Evolutionary conservation across 768 basidiomycete species (phyloP).

Genomic region (Cystofilobasidium bisporidii): DNA sequence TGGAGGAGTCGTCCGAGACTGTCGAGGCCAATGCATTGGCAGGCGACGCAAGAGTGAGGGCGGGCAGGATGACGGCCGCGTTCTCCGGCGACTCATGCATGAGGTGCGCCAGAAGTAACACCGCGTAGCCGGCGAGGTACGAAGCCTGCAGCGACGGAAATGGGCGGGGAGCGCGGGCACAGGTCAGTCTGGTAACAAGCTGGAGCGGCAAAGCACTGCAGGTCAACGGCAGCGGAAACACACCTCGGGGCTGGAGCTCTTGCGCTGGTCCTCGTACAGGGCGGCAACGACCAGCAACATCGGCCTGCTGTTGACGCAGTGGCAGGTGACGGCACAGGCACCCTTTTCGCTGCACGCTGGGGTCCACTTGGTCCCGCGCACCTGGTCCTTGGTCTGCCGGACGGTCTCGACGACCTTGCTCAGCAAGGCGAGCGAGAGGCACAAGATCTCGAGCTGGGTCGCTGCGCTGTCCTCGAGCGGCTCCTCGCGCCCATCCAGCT

Average conservation of each 20-base stretch:
- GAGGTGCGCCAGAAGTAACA: slow-evolving; percentile 21
- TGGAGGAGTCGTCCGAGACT: not conserved
- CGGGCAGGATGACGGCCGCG: slow-evolving; percentile 15
- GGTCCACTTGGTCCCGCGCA: not conserved
- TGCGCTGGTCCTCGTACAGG: slow-evolving; percentile 8
- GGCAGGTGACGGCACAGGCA: not conserved
- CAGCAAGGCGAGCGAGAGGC: slow-evolving; percentile 14
- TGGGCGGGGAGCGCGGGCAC: not conserved
- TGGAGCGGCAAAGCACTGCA: too few relatives aligned
- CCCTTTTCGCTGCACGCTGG: not conserved
- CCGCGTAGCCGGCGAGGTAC: slow-evolving; percentile 25
- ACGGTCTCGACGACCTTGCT: slow-evolving; percentile 19
- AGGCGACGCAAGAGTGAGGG: not conserved
- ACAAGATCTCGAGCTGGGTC: slow-evolving; percentile 16
- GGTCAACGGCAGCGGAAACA: not conserved
- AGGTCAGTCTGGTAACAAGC: not conserved
- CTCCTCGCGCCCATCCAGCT: not conserved
- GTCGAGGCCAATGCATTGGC: not conserved
- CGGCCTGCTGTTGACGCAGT: slow-evolving; percentile 8
- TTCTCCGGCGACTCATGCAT: slow-evolving; percentile 7
- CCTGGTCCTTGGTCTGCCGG: not conserved
- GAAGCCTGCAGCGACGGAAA: slow-evolving; percentile 5
- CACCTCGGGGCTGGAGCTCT: slow-evolving; percentile 10
- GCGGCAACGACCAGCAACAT: slow-evolving; percentile 7
- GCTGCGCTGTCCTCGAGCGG: not conserved